Base-by-base conservation (phyloP, 768 basidiomycete genomes). In the Trichaptum fuscoviolaceum region DNA sequence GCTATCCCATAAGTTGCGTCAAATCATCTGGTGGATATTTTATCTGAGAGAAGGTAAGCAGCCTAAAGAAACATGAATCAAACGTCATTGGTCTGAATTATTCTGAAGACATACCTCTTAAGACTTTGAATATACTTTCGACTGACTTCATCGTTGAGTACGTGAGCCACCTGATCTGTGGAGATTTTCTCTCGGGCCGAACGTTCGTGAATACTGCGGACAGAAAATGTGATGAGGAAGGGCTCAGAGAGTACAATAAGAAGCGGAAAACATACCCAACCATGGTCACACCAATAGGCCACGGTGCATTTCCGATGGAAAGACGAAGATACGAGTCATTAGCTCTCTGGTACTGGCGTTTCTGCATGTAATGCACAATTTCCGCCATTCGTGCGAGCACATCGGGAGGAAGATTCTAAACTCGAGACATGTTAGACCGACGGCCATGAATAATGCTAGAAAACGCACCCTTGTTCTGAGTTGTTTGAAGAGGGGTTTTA, bases 251-350 rank as follows among this genome's bases (percentile, higher is more conserved):
- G 58, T 23, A 58, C 65, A 24, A 57, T 30, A 10, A 58, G n/a
- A 35, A 36, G 35, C 63, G 24, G 2, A 64, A 57, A 12, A 82
- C 89, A 52, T 77, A 95, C 94, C 95, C 96, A 80, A 99, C 97
- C 92, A 96, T 96, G 68, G 97, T 99, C 9, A 99, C 97, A 58
- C 97, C 97, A 73, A 99, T 99, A 1, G 97, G 97, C 97, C 97
- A 99, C 2, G 97, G 96, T 0, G 97, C 96, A 72, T 97, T 99
- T 35, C 97, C 97, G 69, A 99, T 99, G 6, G 93, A 95, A 52
- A 99, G 81, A 7, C 97, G 91, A 25, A 99, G 86, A 75, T 99
- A 99, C 0, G 96, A 90, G 74, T 99, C 97, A 72, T 99, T 99
- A 2, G 97, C 96, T 65, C 83, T 85, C 76, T 98, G 95, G 71